Percentiles rank a stretch among this genome's conserved stretches.
Conservation (phyloP, 2,329 filamentous ascomycete species). For the Dryadomyces quercus-mongolicae region DNA sequence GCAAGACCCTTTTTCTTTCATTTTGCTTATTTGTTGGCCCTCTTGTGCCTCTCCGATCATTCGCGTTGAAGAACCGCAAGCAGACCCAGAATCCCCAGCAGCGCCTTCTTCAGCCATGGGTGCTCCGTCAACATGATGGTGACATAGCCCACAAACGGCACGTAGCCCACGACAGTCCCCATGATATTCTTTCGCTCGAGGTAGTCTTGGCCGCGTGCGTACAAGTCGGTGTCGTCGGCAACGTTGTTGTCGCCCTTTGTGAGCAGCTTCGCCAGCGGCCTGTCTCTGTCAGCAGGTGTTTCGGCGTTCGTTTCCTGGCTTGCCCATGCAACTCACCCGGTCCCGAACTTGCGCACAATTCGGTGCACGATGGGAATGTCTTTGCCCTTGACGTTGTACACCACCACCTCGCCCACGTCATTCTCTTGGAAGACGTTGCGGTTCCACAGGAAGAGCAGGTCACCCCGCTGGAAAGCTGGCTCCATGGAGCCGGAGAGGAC, state of each 20-base stretch:
- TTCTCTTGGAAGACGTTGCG: slow-evolving; percentile 46
- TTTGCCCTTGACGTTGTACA: slow-evolving; percentile 77
- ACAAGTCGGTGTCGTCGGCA: slow-evolving; percentile 76
- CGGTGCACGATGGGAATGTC: slow-evolving; percentile 97
- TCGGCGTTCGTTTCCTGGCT: not conserved
- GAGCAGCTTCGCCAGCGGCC: slow-evolving; percentile 56
- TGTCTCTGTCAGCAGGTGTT: slow-evolving; percentile 13
- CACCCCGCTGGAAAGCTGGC: slow-evolving; percentile 68
- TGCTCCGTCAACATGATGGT: slow-evolving; percentile 93
- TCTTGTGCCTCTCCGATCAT: not conserved
- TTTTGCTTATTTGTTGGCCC: too few species aligned
- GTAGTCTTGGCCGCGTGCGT: slow-evolving; percentile 77
- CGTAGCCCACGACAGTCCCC: slow-evolving; percentile 76
- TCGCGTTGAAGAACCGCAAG: slow-evolving; percentile 89
- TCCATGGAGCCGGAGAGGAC: slow-evolving; percentile 81
- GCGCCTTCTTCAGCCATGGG: slow-evolving; percentile 91
- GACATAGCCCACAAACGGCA: slow-evolving; percentile 92
- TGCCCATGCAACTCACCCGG: slow-evolving; percentile 37
- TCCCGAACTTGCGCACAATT: slow-evolving; percentile 63
- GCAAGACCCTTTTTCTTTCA: not conserved
- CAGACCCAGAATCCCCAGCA: slow-evolving; percentile 89
- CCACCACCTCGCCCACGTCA: slow-evolving; percentile 38
- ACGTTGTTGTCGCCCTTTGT: slow-evolving; percentile 98
- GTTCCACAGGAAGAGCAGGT: slow-evolving; percentile 69
- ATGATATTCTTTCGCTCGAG: slow-evolving; percentile 82